Evolutionary conservation across 2,329 filamentous ascomycete genomes (phyloP), one percentile per base, ranked within the genome.

Genomic region (Epichloe glyceriae): DNA sequence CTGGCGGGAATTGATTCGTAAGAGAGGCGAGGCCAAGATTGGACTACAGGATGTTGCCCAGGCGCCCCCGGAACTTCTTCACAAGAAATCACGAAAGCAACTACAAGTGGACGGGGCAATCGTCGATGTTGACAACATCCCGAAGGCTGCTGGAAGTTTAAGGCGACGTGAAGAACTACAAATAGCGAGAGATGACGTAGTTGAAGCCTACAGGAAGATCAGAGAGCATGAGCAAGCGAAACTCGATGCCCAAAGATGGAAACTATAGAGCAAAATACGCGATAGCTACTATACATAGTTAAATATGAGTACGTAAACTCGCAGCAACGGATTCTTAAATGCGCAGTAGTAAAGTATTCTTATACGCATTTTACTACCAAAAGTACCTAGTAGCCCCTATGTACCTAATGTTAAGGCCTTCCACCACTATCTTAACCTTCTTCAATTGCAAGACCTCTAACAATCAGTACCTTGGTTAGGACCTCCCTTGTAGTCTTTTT

Each of bases 51-150:
- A 79, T 54, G 72, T 90, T 30, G 88, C 79, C 3, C 74, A 82
- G 59, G 89, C 86, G 38, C 90, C 90, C 33, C 89, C 90, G 0
- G 78, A 79, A 55, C 75, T 94, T 50, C 74, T 93, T 49, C 76
- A 79, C 57, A 81, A 76, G 54, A 62, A 62, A 47, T 55, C 58
- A 44, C 56, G 62, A 6, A 62, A 62, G 33, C 64, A 64, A 48
- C 60, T 71, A 19, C 63, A 62, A 45, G 56, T 68, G 14, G 58
- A 55, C n/a, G 64, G 61, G 11, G 65, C 65, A 11, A 54, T 57
- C 0, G 67, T 67, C 14, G 60, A 68, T 33, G 67, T 70, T 11
- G 62, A 54, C 4, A 66, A 62, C 39, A 57, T 69, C 14, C 67
- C 67, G 40, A 70, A 68, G 52, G 55, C 67, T 15, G 65, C 67